Conservation (phyloP, 495 filamentous ascomycete genomes). For the Hypoxylon lenormandii region DNA sequence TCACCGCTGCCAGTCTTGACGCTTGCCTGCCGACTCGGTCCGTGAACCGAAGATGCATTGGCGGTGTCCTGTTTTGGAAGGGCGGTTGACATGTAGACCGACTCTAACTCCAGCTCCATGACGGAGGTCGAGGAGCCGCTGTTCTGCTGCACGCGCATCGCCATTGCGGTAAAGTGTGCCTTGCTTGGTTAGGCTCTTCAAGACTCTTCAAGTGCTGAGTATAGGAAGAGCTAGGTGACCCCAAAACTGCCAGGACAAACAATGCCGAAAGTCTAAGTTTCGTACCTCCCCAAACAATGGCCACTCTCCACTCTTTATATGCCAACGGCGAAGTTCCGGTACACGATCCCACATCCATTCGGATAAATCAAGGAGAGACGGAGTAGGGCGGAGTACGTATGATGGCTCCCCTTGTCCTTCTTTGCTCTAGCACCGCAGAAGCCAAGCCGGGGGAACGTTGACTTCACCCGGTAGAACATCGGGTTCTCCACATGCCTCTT, state of each 20-base stretch:
- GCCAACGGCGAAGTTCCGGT: constrained; percentile 11
- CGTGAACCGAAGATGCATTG: background rate
- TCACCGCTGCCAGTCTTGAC: background rate
- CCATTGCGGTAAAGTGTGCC: constrained; percentile 14
- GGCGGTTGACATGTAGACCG: constrained; percentile 29
- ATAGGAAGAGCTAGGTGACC: background rate
- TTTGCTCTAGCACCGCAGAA: constrained; percentile 7
- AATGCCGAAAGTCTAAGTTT: background rate
- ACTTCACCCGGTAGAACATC: constrained; percentile 37
- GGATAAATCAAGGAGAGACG: background rate
- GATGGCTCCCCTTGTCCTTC: background rate
- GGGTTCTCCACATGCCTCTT: constrained; percentile 20
- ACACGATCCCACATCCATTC: constrained; percentile 1
- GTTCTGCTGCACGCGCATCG: constrained; percentile 33
- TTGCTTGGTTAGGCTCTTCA: background rate
- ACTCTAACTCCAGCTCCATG: constrained; percentile 42
- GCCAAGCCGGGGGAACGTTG: constrained; percentile 15
- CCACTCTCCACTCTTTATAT: constrained; percentile 1
- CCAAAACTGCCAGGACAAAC: background rate
- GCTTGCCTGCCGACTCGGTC: constrained; percentile 16
- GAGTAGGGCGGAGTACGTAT: background rate
- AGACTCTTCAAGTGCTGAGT: background rate
- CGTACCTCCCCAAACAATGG: background rate
- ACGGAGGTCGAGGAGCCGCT: constrained; percentile 44
- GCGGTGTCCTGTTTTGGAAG: constrained; percentile 20